These are phyloP conservation scores for Stagonosporopsis rhizophila DNA, from an alignment of 2,329 filamentous ascomycete species.

Conservation along the genomic window DNA sequence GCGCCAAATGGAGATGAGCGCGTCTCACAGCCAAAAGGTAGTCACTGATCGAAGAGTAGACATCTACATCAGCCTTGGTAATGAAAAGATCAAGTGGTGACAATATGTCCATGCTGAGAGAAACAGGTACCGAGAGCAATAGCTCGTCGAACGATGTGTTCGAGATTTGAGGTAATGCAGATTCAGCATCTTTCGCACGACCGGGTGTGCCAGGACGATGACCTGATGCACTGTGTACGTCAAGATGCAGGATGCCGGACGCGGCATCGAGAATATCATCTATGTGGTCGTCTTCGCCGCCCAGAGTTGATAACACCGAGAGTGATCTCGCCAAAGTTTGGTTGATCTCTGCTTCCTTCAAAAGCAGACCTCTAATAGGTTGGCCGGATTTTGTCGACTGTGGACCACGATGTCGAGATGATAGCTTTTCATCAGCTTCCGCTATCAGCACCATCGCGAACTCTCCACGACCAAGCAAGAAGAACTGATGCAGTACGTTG, in stretches of 20 bases:
- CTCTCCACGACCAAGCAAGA: conserved; percentile 85
- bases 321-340: conserved; percentile 79
- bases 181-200: conserved; percentile 41
- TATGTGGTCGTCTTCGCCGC: conserved; percentile 75
- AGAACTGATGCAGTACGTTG: conserved; percentile 81
- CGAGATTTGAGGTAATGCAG: conserved; percentile 48
- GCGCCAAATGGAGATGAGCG: conserved; percentile 82
- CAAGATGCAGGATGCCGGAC: conserved; percentile 75
- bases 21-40: conserved; percentile 87
- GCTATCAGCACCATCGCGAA: conserved; percentile 87
- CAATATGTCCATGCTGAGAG: conserved; percentile 73
- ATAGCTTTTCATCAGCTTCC: conserved; percentile 81
- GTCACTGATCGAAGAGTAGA: conserved; percentile 84
- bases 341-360: conserved; percentile 88
- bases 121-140: conserved; percentile 77
- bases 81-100: conserved; percentile 90
- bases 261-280: conserved; percentile 83
- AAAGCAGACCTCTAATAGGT: conserved; percentile 66
- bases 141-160: conserved; percentile 75
- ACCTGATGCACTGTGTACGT: conserved; percentile 58
- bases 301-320: conserved; percentile 78
- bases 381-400: conserved; percentile 55
- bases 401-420: conserved; percentile 67
- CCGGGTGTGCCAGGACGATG: conserved; percentile 52
- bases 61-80: conserved; percentile 73